These are phyloP conservation scores for Yamadazyma aaseri DNA, from an alignment of 1,139 yeast genomes.

Conservation along the genomic window DNA sequence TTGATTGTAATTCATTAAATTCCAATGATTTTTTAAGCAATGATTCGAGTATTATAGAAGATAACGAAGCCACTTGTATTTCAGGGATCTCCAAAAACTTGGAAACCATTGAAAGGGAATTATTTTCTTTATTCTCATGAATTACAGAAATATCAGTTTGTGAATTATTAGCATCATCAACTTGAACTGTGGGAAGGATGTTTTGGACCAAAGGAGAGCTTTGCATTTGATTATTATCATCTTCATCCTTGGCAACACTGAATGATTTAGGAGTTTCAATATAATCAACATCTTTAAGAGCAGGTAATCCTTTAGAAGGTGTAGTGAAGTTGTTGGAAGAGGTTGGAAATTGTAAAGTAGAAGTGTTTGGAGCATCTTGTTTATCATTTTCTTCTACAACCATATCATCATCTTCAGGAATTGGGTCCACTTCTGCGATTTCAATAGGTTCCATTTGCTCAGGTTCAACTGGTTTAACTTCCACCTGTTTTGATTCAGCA, in stretches of 20 bases:
- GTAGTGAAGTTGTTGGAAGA: conserved; percentile 31
- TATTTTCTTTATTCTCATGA: conserved; percentile 7
- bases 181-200: conserved; percentile 7
- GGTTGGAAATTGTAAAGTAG: conserved; percentile 5
- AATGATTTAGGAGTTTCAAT: conserved; percentile 45
- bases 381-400: not conserved
- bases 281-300: conserved; percentile 43
- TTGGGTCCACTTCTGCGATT: not conserved
- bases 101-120: conserved; percentile 12
- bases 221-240: conserved; percentile 9
- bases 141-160: conserved; percentile 7
- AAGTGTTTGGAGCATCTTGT: not conserved
- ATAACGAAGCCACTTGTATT: conserved; percentile 19
- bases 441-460: not conserved
- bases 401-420: conserved; percentile 1
- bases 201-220: conserved; percentile 24
- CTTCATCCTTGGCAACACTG: conserved; percentile 37
- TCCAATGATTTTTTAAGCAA: conserved; percentile 47
- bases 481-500: no score
- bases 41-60: conserved; percentile 26
- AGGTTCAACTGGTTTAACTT: not conserved
- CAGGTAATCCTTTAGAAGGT: conserved; percentile 44
- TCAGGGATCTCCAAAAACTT: conserved; percentile 37
- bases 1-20: conserved; percentile 49
- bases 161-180: conserved; percentile 5